A percentile compares a stretch with the other conserved stretches of the same genome.
These are phyloP conservation scores for Megacollybia platyphylla DNA, from an alignment of 1,284 basidiomycete species.

Conservation along the genomic window DNA sequence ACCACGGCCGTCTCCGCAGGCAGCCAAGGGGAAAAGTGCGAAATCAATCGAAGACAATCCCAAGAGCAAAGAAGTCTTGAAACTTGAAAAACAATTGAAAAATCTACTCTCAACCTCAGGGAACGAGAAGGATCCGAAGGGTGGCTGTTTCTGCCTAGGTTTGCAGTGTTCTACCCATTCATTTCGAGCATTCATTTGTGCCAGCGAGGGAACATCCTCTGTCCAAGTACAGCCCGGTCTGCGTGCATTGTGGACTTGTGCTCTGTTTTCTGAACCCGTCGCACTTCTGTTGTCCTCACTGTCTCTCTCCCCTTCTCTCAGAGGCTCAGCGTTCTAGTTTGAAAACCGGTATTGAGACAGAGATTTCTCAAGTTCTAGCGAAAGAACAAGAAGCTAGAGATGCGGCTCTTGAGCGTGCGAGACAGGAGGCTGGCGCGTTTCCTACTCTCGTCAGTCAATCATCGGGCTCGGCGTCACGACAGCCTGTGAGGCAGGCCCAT, in stretches of 20 bases:
- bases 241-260: constrained; percentile 45
- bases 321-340: constrained; percentile 20
- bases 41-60: constrained; percentile 13
- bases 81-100: constrained; percentile 27
- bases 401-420: constrained; percentile 30
- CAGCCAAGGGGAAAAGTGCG: constrained; percentile 15
- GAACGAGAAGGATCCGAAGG: constrained; percentile 30
- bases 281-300: constrained; percentile 44
- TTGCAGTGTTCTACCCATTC: constrained; percentile 5
- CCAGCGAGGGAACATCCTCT: constrained; percentile 46
- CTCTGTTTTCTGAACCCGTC: constrained; percentile 48
- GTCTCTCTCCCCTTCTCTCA: constrained; percentile 25
- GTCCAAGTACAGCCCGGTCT: constrained; percentile 44
- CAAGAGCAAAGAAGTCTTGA: constrained; percentile 29
- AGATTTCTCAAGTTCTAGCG: constrained; percentile 27
- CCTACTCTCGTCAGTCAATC: constrained; percentile 30
- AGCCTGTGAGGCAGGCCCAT: constrained; percentile 21
- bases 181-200: not conserved
- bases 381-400: constrained; percentile 37
- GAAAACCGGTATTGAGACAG: constrained; percentile 25
- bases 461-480: constrained; percentile 4
- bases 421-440: constrained; percentile 45
- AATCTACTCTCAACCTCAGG: constrained; percentile 18
- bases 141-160: constrained; percentile 64
- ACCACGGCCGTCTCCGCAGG: constrained; percentile 8